Percentiles rank a stretch among this genome's conserved stretches.
phyloP scores from a whole-genome alignment of 257 asterid species.

The Parsonsia alboflavescens region DNA sequence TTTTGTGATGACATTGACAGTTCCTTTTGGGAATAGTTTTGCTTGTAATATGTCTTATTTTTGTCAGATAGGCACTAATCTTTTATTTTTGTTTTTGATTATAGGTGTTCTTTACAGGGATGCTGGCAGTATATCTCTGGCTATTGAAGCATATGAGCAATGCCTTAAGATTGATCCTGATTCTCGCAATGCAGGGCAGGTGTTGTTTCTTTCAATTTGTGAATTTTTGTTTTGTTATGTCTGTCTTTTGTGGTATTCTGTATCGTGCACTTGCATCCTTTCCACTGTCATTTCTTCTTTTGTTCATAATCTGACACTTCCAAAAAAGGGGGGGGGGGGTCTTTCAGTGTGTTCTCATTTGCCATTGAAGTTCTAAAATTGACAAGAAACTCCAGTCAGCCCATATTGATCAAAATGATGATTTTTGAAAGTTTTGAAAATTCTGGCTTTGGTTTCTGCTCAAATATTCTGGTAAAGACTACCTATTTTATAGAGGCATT shows the following conservation, averaged over 20 bases:
- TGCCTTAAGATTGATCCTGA: constrained; percentile 98
- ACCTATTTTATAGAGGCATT: neutral
- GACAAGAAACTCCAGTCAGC: neutral
- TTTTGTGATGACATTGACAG: neutral
- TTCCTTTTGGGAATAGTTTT: neutral
- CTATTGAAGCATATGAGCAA: constrained; percentile 98
- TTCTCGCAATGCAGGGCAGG: constrained; percentile 99
- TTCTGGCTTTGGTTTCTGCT: neutral
- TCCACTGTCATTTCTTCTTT: neutral
- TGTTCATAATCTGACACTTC: neutral
- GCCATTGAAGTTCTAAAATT: neutral
- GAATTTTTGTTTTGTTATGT: neutral
- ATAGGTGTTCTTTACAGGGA: constrained; percentile 97
- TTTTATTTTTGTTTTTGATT: constrained; percentile 20
- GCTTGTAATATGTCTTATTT: neutral
- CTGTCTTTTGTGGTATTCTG: neutral
- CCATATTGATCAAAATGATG: neutral
- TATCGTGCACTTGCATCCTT: constrained; percentile 6
- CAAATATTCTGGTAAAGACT: neutral
- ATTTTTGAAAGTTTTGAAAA: neutral
- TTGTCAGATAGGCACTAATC: constrained; percentile 6
- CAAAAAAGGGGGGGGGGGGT: too few species aligned
- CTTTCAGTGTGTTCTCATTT: neutral
- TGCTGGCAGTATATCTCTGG: constrained; percentile 92
- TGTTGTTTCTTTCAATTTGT: constrained; percentile 28